Evolutionary conservation across 495 filamentous ascomycete genomes (phyloP), one percentile per base, ranked within the genome.

Genomic region (Hypoxylon subgilvum): DNA sequence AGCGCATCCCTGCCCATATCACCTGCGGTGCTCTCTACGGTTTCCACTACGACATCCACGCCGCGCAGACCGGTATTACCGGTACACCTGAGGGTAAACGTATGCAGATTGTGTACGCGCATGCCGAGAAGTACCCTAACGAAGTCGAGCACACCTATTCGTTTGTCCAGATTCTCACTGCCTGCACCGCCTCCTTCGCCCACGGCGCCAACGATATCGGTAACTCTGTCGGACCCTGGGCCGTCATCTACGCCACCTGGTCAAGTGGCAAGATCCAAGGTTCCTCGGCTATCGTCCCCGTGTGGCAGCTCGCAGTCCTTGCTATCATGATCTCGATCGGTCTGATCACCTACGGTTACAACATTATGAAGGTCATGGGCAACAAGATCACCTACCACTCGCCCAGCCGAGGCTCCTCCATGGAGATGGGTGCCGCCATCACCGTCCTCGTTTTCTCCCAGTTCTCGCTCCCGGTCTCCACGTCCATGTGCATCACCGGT

Each of bases 1-100:
- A 79, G 66, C 85, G 87, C 43, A 52, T 88, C 18, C 86, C 87
- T 3, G 84, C 87, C 40, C 74, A 75, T 59, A 69, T 86, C 59
- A 71, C 77, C 42, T 73, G 68, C 59, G 85, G 78, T 36, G 63
- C 75, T 6, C 77, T 88, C 19, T 90, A 90, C 65, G 87, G 86
- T 63, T 54, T 84, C 17, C 74, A 89, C 78, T 90, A 88, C 74
- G 87, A 90, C 59, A 88, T 90, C 71, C 86, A 89, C 78, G 76
- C 77, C 27, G 79, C 86, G 12, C 86, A 89, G 76, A 75, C 72
- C 42, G 86, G 86, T 68, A 74, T 85, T 31, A 55, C 75, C 3
- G 85, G 85, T 34, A 88, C 86, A 1, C 85, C 85, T 4, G 86
- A 89, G 41, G 86, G 85, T 30, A 75, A 75, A 42, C 84, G 86